Conservation (phyloP, 768 basidiomycete genomes). For the Suillus weaverae region DNA sequence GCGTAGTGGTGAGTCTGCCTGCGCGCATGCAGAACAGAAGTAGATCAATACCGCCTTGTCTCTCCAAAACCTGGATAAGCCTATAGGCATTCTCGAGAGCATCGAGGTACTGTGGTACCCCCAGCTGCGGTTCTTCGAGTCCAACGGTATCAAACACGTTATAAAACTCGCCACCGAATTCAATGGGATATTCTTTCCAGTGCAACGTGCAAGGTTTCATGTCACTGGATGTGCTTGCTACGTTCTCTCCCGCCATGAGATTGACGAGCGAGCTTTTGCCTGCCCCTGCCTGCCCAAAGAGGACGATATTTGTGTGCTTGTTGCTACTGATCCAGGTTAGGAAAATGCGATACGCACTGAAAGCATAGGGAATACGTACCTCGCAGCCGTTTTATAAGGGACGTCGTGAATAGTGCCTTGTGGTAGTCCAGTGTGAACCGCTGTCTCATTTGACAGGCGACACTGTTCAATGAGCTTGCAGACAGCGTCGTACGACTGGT, state of each 20-base stretch:
- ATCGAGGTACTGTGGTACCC: constrained; percentile 23
- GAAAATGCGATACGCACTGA: no score
- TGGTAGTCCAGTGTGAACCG: no score
- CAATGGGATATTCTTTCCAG: constrained; percentile 26
- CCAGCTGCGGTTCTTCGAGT: constrained; percentile 32
- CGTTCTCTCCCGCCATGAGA: constrained; percentile 24
- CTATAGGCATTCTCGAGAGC: constrained; percentile 30
- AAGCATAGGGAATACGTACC: background rate
- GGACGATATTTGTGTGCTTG: constrained; percentile 31
- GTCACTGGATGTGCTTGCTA: constrained; percentile 28
- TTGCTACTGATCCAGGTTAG: no score
- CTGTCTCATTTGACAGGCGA: constrained; percentile 19
- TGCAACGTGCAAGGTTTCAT: constrained; percentile 39
- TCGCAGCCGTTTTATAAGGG: no score
- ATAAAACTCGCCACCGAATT: constrained; percentile 22
- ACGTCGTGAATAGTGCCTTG: constrained; percentile 13
- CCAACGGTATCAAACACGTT: constrained; percentile 36
- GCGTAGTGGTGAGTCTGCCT: constrained; percentile 36
- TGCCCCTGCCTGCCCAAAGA: constrained; percentile 44
- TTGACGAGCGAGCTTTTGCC: constrained; percentile 34
- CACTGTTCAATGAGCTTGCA: constrained; percentile 39
- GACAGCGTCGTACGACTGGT: constrained; percentile 36
- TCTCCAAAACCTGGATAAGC: constrained; percentile 34
- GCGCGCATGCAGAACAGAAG: constrained; percentile 41
- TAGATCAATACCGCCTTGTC: constrained; percentile 38